Conservation (phyloP, 176 grass and related monocot species). For the bread wheat (Triticum aestivum) region IWGSC_CS_RefSeq_v2.1 NC_057801.1:666226304-666226803, state of each 20-base stretch:
- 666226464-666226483: conserved; percentile 54
- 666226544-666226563: conserved; percentile 59
- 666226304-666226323: no score
- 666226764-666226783: no score
- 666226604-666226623: conserved; percentile 82
- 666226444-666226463: conserved; percentile 50
- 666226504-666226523: conserved; percentile 49
- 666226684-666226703: neutral
- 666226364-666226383: neutral
- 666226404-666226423: conserved; percentile 21
- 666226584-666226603: conserved; percentile 82
- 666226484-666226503: conserved; percentile 31
- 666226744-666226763: neutral
- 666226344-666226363: no score
- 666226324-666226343: no score
- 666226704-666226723: neutral
- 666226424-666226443: conserved; percentile 45
- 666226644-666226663: conserved; percentile 63
- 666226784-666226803: neutral
- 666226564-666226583: conserved; percentile 59
- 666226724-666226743: neutral
- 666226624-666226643: conserved; percentile 68
- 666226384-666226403: neutral
- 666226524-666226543: conserved; percentile 88
- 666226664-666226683: no score